Conservation (phyloP, 1,284 basidiomycete genomes). For the Trichosporon coremiiforme region DNA sequence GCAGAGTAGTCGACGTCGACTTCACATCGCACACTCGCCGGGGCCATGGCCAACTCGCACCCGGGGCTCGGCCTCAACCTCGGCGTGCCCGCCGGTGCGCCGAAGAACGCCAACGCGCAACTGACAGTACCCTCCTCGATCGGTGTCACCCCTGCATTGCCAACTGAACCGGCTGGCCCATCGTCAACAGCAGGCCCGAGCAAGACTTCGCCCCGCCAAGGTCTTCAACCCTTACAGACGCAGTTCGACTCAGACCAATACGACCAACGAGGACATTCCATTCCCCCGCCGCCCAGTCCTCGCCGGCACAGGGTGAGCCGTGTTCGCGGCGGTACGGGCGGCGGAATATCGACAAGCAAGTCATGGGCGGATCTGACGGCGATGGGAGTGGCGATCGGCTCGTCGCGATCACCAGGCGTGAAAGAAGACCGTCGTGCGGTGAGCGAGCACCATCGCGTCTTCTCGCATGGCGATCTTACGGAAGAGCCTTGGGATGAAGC, state of each 20-base stretch:
- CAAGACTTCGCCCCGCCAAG: constrained; percentile 6
- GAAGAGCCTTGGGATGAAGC: constrained; percentile 30
- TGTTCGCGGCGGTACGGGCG: constrained; percentile 41
- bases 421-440: constrained; percentile 13
- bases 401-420: constrained; percentile 2
- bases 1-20: constrained; percentile 9
- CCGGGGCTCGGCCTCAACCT: constrained; percentile 15
- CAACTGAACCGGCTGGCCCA: not conserved
- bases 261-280: constrained; percentile 21
- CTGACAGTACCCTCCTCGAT: not conserved
- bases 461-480: constrained; percentile 14
- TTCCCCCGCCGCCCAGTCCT: constrained; percentile 49
- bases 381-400: constrained; percentile 1
- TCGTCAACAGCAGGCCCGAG: constrained; percentile 5
- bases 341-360: constrained; percentile 21
- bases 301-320: constrained; percentile 49
- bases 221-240: constrained; percentile 5
- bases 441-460: constrained; percentile 9
- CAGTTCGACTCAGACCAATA: not conserved
- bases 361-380: not conserved
- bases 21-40: constrained; percentile 8
- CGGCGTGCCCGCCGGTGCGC: constrained; percentile 1
- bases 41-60: constrained; percentile 12
- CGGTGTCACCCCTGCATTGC: constrained; percentile 2
- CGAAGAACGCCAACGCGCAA: not conserved